Conservation (phyloP, 805 yeast species). For the Tanozyma kutaoensis region DNA sequence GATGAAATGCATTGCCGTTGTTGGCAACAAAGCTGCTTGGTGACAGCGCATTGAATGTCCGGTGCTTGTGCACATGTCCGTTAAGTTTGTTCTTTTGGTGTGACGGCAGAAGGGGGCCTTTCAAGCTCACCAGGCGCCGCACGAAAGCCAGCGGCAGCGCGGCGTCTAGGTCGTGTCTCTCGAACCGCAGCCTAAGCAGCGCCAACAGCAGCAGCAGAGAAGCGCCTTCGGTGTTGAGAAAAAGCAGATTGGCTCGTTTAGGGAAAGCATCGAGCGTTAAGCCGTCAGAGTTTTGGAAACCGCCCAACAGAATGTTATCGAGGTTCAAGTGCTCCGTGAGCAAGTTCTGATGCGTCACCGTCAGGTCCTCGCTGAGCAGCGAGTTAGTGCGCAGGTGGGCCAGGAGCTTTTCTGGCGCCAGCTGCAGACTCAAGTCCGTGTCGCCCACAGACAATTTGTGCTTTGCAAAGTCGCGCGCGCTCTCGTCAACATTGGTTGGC, state of each 20-base stretch:
- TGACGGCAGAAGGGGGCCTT: constrained; percentile 4
- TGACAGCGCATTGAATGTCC: too few relatives aligned
- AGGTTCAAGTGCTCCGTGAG: constrained; percentile 5
- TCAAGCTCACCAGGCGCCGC: not conserved
- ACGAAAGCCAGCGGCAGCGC: constrained; percentile 7
- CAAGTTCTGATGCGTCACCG: constrained; percentile 1
- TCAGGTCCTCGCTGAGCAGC: constrained; percentile 1
- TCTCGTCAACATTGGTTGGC: constrained; percentile 9
- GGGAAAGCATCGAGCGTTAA: constrained; percentile 4
- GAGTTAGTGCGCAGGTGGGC: constrained; percentile 1
- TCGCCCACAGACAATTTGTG: constrained; percentile 10
- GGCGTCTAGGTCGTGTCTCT: constrained; percentile 11
- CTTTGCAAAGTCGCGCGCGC: constrained; percentile 19
- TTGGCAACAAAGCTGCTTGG: too few relatives aligned
- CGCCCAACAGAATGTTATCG: constrained; percentile 7
- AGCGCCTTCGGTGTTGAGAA: constrained; percentile 2
- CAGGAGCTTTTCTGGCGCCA: too few relatives aligned
- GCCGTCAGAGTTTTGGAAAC: constrained; percentile 3
- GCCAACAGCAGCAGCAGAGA: constrained; percentile 7
- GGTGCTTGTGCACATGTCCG: constrained; percentile 10
- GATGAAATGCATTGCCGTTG: too few relatives aligned
- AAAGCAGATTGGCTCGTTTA: constrained; percentile 7
- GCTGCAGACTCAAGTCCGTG: too few relatives aligned
- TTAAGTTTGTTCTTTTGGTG: constrained; percentile 3
- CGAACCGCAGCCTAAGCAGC: constrained; percentile 16